These are phyloP conservation scores for Fusarium chlamydosporum DNA, from an alignment of 2,329 filamentous ascomycete genomes.

Conservation along the genomic window DNA sequence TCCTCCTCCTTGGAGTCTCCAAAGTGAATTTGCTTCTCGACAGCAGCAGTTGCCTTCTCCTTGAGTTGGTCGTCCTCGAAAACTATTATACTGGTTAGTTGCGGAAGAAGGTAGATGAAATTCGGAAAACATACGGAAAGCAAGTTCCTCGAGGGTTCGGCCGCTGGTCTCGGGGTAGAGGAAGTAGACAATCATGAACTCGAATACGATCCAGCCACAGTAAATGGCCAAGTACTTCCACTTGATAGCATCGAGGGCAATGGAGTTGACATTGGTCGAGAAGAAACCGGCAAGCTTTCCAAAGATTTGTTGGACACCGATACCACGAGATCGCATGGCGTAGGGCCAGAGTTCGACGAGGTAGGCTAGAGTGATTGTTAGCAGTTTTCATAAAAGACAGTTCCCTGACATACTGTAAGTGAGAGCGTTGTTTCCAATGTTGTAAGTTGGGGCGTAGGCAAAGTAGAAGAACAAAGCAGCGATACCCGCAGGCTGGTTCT, in stretches of 20 bases:
- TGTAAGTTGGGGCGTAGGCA: slow-evolving; percentile 39
- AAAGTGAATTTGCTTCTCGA: slow-evolving; percentile 57
- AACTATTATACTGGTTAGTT: slow-evolving; percentile 50
- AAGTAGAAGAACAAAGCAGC: slow-evolving; percentile 41
- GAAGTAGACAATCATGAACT: slow-evolving; percentile 75
- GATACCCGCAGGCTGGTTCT: slow-evolving; percentile 31
- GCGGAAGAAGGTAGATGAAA: background rate
- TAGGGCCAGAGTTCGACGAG: slow-evolving; percentile 73
- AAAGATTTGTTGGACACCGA: slow-evolving; percentile 70
- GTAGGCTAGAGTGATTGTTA: slow-evolving; percentile 55
- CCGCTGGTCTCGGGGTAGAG: slow-evolving; percentile 87
- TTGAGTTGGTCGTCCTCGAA: slow-evolving; percentile 59
- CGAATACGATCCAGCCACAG: slow-evolving; percentile 60
- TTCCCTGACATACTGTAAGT: slow-evolving; percentile 37
- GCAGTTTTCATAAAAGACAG: background rate
- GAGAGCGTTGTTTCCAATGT: slow-evolving; percentile 44
- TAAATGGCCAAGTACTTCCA: slow-evolving; percentile 63
- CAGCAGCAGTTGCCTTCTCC: slow-evolving; percentile 57
- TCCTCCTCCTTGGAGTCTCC: slow-evolving; percentile 37
- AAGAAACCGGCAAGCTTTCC: slow-evolving; percentile 61
- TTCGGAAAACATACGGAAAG: slow-evolving; percentile 56
- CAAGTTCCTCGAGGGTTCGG: slow-evolving; percentile 78
- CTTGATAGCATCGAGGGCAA: slow-evolving; percentile 57
- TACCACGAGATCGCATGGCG: slow-evolving; percentile 68
- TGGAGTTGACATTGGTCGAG: slow-evolving; percentile 62